phyloP scores from a whole-genome alignment of 352 stramenopile species.

The Achlya hypogyna region DNA sequence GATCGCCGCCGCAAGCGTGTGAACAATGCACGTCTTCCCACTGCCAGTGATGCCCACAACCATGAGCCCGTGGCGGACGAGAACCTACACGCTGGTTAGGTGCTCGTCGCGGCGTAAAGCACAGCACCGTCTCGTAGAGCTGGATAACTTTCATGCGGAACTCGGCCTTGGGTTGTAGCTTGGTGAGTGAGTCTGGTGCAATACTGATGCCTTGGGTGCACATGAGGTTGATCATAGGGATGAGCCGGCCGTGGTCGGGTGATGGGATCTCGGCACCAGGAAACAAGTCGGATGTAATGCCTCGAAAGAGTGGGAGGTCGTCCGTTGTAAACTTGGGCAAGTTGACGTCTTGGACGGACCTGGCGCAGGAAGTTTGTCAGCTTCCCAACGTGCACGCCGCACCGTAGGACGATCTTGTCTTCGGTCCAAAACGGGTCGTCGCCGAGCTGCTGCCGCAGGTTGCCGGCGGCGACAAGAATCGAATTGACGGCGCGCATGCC shows the following conservation, averaged over 20 bases:
- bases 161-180: conserved; percentile 64
- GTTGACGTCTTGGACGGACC: conserved; percentile 90
- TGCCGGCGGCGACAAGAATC: conserved; percentile 89
- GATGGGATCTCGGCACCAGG: conserved; percentile 79
- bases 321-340: conserved; percentile 91
- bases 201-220: conserved; percentile 57
- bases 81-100: conserved; percentile 30
- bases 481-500: conserved; percentile 94
- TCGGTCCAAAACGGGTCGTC: conserved; percentile 85
- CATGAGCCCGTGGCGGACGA: conserved; percentile 94
- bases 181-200: conserved; percentile 37
- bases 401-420: conserved; percentile 86
- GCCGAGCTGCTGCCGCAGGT: conserved; percentile 81
- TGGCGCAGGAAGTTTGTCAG: not conserved
- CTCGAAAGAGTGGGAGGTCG: conserved; percentile 88
- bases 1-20: conserved; percentile 69
- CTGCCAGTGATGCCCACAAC: conserved; percentile 90
- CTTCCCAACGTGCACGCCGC: conserved; percentile 1
- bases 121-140: conserved; percentile 90
- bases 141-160: conserved; percentile 89
- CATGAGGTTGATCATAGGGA: conserved; percentile 74
- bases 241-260: conserved; percentile 72
- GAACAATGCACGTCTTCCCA: conserved; percentile 90
- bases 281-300: conserved; percentile 92
- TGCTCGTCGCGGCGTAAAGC: not conserved